phyloP scores from a whole-genome alignment of 192 early-diverging fungal species.

The Dispira parvispora region DNA sequence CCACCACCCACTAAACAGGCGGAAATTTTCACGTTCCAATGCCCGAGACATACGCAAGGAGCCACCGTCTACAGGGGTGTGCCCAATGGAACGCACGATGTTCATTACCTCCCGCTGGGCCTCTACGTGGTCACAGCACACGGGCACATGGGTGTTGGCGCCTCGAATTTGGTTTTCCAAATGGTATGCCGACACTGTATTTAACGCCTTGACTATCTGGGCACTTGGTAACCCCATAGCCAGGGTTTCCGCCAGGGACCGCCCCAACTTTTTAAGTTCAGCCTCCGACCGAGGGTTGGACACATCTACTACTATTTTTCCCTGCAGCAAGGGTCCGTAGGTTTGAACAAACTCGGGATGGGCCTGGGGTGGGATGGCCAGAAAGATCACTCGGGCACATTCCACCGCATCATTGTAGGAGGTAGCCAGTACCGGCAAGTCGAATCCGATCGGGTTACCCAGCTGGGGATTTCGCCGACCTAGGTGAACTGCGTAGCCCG shows the following conservation, averaged over 20 bases:
- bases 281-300: constrained; percentile 2
- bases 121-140: constrained; percentile 1
- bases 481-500: constrained; percentile 2
- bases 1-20: constrained; percentile 7
- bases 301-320: constrained; percentile 9
- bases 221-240: neutral
- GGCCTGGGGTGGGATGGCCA: neutral
- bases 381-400: constrained; percentile 2
- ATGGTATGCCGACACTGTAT: constrained; percentile 9
- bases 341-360: neutral
- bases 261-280: no score
- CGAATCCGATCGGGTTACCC: neutral
- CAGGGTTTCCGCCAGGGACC: constrained; percentile 3
- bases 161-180: neutral
- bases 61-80: constrained; percentile 3
- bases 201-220: constrained; percentile 2
- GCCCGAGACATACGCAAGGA: constrained; percentile 8
- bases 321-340: neutral
- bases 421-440: neutral
- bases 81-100: constrained; percentile 4
- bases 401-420: constrained; percentile 8
- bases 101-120: constrained; percentile 9
- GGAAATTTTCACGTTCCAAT: constrained; percentile 1
- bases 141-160: neutral
- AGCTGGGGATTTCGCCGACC: neutral